Base-by-base conservation (phyloP, 2,329 filamentous ascomycete species). In the Grosmannia clavigera region DNA sequence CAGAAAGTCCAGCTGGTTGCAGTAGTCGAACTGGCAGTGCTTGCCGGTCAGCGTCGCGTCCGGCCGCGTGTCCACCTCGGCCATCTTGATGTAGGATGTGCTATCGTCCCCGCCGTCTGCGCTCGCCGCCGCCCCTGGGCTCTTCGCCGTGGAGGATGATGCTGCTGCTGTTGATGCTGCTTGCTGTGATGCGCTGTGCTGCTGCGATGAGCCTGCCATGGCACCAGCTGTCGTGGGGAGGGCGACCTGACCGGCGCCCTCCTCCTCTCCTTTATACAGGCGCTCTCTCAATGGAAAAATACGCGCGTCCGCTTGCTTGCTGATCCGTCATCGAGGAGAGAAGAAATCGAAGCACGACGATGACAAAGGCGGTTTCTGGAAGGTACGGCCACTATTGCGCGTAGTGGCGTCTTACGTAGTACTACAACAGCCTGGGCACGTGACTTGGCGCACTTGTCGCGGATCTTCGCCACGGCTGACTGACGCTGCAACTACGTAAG, bases 1-100 rank as follows among this genome's bases (percentile, higher is more conserved):
- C 5, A 99, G 83, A 73, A 99, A 97, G 74, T 97, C 94, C 62
- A 97, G 88, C 70, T 94, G 88, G 71, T 92, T 87, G 79, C 94
- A 99, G 78, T 90, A 95, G 65, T 87, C 78, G 74, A 88, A 86
- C 72, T 96, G 85, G 81, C 94, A 99, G 77, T 96, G 92, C 63
- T 83, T 83, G 73, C 94, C 94, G 67, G 97, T 87, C 29, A 92
- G 82, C 67, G 89, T 86, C 55, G 92, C 86, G 35, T 65, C 64
- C 5, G 65, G 64, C 46, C 58, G 64, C 43, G 52, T 60, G 70
- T 80, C 70, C 62, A 74, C 80, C 68, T 84, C 81, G 55, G 87
- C 79, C 86, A 92, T 92, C 63, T 80, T 81, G 71, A 85, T 80
- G 76, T 85, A 90, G 70, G 78, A 86, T 55, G 77, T 79, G 55